A percentile compares a stretch with the other conserved stretches of the same genome.
Conservation (phyloP, 1,139 yeast genomes). For the Geotrichum carabidarum region DNA sequence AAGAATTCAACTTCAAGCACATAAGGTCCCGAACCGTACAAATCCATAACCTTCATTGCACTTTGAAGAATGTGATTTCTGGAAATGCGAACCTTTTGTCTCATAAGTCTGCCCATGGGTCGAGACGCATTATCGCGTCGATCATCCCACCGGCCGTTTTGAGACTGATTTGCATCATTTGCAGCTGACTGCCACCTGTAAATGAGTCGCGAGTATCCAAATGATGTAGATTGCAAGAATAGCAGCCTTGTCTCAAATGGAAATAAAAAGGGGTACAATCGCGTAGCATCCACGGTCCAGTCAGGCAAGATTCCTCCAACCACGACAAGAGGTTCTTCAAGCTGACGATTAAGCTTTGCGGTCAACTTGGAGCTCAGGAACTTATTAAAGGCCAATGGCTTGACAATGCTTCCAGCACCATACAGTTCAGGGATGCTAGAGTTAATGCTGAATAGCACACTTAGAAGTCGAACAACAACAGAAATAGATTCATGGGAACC, state of each 20-base stretch:
- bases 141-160: conserved; percentile 7
- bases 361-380: conserved; percentile 80
- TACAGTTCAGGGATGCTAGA: conserved; percentile 30
- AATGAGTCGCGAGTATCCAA: conserved; percentile 82
- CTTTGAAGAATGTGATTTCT: conserved; percentile 68
- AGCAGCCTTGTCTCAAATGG: conserved; percentile 77
- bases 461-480: conserved; percentile 52
- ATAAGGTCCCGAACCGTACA: conserved; percentile 76
- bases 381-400: conserved; percentile 39
- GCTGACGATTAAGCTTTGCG: conserved; percentile 78
- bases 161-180: conserved; percentile 4
- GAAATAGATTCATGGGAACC: conserved; percentile 46
- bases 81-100: conserved; percentile 77
- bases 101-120: conserved; percentile 68
- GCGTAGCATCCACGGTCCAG: conserved; percentile 74
- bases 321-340: conserved; percentile 84
- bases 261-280: conserved; percentile 72
- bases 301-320: conserved; percentile 84
- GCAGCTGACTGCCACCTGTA: conserved; percentile 62
- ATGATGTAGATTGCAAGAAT: conserved; percentile 81
- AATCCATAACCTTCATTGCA: conserved; percentile 71
- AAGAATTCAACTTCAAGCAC: conserved; percentile 81
- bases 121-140: conserved; percentile 20
- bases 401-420: conserved; percentile 11
- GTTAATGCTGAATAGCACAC: conserved; percentile 50